These are phyloP conservation scores for Thozetella sp. DNA, from an alignment of 495 filamentous ascomycete species.

Conservation along the genomic window DNA sequence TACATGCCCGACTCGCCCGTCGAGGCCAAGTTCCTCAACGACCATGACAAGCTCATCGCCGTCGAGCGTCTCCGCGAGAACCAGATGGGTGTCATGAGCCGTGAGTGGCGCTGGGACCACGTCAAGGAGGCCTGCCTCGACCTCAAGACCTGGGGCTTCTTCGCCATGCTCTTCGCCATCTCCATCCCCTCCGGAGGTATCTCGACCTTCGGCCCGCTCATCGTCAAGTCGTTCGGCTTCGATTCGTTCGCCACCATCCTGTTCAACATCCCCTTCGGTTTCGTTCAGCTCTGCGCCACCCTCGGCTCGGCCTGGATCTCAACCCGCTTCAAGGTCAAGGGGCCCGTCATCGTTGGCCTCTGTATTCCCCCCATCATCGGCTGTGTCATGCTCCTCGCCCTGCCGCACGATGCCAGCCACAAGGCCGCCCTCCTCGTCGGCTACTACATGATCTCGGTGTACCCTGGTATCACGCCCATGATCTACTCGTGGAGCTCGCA, in stretches of 20 bases:
- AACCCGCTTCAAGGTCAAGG: constrained; percentile 52
- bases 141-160: constrained; percentile 48
- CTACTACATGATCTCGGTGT: constrained; percentile 53
- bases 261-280: constrained; percentile 66
- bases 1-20: constrained; percentile 53
- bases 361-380: constrained; percentile 59
- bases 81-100: constrained; percentile 59
- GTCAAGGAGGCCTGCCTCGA: constrained; percentile 40
- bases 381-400: constrained; percentile 53
- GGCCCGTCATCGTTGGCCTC: constrained; percentile 44
- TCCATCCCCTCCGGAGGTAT: constrained; percentile 64
- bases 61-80: constrained; percentile 50
- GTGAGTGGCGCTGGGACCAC: constrained; percentile 49
- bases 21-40: constrained; percentile 53
- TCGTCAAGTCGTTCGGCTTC: constrained; percentile 61
- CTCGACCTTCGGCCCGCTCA: constrained; percentile 61
- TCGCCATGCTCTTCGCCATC: constrained; percentile 55
- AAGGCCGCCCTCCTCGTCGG: constrained; percentile 62
- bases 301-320: constrained; percentile 56
- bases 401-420: constrained; percentile 62
- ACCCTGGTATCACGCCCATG: constrained; percentile 61
- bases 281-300: constrained; percentile 57
- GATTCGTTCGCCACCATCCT: constrained; percentile 61
- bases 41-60: constrained; percentile 45
- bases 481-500: constrained; percentile 65